These are phyloP conservation scores for Fagus crenata DNA, from an alignment of 306 rosid genomes.

Conservation along the genomic window DNA sequence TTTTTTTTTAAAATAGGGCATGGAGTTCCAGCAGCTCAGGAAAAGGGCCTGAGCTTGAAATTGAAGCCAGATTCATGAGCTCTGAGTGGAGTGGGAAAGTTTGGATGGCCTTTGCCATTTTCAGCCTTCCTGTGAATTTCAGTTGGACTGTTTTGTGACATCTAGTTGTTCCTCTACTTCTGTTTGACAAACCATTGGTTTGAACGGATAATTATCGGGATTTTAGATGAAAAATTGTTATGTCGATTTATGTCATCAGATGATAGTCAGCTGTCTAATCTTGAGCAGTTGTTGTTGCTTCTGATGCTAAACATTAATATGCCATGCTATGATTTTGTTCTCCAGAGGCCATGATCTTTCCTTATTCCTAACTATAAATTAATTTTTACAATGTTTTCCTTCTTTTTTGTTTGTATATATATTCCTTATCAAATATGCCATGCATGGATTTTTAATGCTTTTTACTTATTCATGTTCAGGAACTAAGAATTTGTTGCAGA, in stretches of 20 bases:
- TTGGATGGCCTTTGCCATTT: not conserved
- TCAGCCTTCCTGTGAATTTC: not conserved
- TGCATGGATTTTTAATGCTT: not conserved
- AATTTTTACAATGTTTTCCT: not conserved
- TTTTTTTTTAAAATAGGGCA: not conserved
- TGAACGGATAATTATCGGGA: not conserved
- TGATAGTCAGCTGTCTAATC: not conserved
- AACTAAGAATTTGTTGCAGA: conserved; percentile 31
- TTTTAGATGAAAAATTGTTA: not conserved
- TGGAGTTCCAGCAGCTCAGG: not conserved
- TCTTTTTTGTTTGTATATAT: not conserved
- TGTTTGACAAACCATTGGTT: not conserved
- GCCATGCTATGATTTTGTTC: not conserved
- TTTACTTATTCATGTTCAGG: conserved; percentile 1
- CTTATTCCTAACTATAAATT: not conserved
- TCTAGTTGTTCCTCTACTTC: not conserved
- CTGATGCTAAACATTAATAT: not conserved
- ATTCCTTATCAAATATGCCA: not conserved
- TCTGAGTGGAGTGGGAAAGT: not conserved
- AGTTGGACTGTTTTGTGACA: not conserved
- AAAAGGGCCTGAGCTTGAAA: not conserved
- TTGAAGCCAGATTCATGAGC: too few species aligned
- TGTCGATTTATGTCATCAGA: not conserved
- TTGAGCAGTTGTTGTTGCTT: not conserved
- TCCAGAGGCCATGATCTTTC: not conserved